Percentiles rank a stretch among this genome's conserved stretches.
Evolutionary conservation across 2,329 filamentous ascomycete species (phyloP).

Genomic region (Fusarium sarcochroum): DNA sequence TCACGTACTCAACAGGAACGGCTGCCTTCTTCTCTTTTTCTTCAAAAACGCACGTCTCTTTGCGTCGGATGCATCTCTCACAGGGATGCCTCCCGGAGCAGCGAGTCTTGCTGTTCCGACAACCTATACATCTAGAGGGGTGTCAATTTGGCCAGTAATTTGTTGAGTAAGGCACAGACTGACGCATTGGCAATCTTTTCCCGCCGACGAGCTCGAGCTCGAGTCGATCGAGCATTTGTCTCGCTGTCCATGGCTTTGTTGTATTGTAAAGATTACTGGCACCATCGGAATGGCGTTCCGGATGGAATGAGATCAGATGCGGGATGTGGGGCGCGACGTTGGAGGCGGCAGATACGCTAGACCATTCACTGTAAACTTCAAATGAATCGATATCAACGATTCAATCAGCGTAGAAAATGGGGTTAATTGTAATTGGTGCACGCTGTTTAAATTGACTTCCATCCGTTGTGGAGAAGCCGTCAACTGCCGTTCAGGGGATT

Average conservation of each 20-base stretch:
- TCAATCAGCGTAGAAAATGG: not conserved
- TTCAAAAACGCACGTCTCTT: constrained; percentile 35
- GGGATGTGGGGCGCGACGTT: constrained; percentile 3
- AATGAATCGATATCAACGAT: not conserved
- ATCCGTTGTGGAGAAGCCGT: not conserved
- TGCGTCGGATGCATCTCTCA: constrained; percentile 35
- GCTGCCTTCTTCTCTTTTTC: constrained; percentile 40
- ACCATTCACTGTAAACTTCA: not conserved
- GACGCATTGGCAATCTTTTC: constrained; percentile 33
- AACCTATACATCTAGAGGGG: constrained; percentile 28
- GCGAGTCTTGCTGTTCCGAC: constrained; percentile 39
- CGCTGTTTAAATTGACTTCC: not conserved
- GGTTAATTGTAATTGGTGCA: not conserved
- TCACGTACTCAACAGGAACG: constrained; percentile 30
- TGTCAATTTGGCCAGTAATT: not conserved
- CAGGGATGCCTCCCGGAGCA: constrained; percentile 38
- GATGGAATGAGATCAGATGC: constrained; percentile 5
- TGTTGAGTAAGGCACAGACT: not conserved
- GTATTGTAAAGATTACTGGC: constrained; percentile 1
- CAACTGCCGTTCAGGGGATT: constrained; percentile 29
- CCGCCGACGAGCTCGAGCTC: constrained; percentile 6
- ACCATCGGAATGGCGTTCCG: constrained; percentile 9
- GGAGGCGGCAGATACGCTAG: not conserved
- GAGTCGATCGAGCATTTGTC: not conserved
- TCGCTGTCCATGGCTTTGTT: constrained; percentile 13